Evolutionary conservation across 495 filamentous ascomycete genomes (phyloP), one percentile per base, ranked within the genome.

Genomic region (Xylaria curta): DNA sequence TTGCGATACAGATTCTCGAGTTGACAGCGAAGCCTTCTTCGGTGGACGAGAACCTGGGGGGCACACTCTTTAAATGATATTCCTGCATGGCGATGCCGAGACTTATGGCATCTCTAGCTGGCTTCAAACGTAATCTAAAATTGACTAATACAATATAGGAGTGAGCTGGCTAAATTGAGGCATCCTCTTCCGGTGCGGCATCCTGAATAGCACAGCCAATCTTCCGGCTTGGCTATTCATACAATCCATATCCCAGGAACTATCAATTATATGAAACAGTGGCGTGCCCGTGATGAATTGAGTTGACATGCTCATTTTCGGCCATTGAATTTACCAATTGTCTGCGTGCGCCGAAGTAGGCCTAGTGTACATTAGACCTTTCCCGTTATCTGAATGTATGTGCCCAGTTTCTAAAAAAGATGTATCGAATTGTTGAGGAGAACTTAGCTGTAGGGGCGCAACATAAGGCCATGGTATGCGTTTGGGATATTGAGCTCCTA

Each of bases 211-310:
- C 2, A 47, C 36, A 24, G 15, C 38, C 24, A 69, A 69, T 69
- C 66, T 69, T 2, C 66, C 66, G 66, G 66, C 66, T 69, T 69
- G 66, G 66, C 66, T 60, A 15, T 49, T 47, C 33, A n/a, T 10
- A 28, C 12, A 24, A 10, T 51, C 19, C 9, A 66, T 38, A 38
- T 66, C 13, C 19, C 15, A 47, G 26, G n/a, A n/a, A 3, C 46
- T 19, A 31, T 24, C 19, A 21, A 4, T 44, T 33, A 17, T 44
- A 42, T 56, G 2, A 42, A 54, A 1, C 5, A 28, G 49, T n/a
- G 7, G 49, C 49, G 33, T 56, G 49, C n/a, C 19, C n/a, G 15
- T 24, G 19, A 38, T 66, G 44, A 31, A 40, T 51, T 6, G 17
- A 38, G 47, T 19, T 67, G 49, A 36, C 13, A 8, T 56, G 33